Conservation (phyloP, 331 rosid species). For the Malus hybrid region DNA sequence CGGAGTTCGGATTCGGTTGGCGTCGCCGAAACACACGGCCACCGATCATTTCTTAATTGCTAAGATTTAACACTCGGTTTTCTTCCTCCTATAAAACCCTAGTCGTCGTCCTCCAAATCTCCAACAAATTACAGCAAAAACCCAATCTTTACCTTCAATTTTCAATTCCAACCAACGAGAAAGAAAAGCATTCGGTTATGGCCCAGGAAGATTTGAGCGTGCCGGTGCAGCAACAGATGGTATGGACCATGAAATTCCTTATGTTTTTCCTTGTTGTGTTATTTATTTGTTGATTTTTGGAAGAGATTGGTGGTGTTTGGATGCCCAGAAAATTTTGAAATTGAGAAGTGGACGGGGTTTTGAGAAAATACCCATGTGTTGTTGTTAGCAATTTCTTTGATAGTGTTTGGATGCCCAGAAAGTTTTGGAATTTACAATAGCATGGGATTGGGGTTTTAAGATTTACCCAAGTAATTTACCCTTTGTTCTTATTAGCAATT, state of each 20-base stretch:
- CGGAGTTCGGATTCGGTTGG: neutral
- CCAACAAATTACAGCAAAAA: neutral
- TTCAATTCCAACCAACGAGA: neutral
- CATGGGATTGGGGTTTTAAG: neutral
- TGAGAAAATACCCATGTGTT: neutral
- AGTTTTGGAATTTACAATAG: neutral
- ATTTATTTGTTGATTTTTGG: neutral
- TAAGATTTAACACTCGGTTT: neutral
- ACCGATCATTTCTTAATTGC: neutral
- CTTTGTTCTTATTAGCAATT: too few species aligned
- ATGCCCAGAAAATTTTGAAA: neutral
- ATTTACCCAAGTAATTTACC: neutral
- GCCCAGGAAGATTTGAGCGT: constrained; percentile 20
- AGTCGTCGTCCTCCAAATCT: neutral
- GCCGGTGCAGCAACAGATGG: constrained; percentile 9
- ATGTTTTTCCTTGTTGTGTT: neutral
- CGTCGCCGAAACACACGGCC: neutral
- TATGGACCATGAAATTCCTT: neutral
- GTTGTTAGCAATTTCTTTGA: neutral
- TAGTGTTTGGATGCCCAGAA: neutral
- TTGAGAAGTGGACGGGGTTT: neutral
- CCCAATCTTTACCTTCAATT: neutral
- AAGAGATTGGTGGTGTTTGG: neutral
- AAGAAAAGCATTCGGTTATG: neutral
- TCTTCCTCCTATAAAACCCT: neutral